Evolutionary conservation across 2,329 filamentous ascomycete species (phyloP).

Genomic region (Ophiostoma montium): DNA sequence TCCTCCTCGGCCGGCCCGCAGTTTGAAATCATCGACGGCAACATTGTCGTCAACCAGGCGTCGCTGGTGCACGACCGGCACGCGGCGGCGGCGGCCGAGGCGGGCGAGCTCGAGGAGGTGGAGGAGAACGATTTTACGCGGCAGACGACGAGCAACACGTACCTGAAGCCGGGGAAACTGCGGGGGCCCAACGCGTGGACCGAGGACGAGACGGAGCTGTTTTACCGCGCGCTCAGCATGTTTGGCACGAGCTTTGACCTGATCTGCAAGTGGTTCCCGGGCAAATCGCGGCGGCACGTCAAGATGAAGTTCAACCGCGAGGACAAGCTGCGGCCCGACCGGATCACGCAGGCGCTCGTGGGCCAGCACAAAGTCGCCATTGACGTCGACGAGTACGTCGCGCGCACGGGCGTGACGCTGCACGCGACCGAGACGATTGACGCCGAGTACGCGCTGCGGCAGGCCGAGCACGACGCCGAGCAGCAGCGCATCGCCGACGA

Average conservation of each 20-base stretch:
- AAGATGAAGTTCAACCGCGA: conserved; percentile 76
- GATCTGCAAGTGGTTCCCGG: conserved; percentile 62
- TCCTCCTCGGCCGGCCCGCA: conserved; percentile 35
- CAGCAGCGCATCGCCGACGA: conserved; percentile 32
- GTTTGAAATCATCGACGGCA: conserved; percentile 54
- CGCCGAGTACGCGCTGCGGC: conserved; percentile 32
- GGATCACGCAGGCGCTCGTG: conserved; percentile 49
- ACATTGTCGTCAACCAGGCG: conserved; percentile 56
- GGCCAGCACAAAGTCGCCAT: conserved; percentile 44
- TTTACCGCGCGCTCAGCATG: conserved; percentile 60
- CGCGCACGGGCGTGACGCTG: conserved; percentile 37
- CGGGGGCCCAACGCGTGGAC: conserved; percentile 55
- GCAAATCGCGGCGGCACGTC: conserved; percentile 56
- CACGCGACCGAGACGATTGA: conserved; percentile 41
- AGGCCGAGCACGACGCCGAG: conserved; percentile 30
- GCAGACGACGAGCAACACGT: conserved; percentile 54
- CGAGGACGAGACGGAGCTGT: conserved; percentile 55
- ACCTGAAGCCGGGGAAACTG: conserved; percentile 45
- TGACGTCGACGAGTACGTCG: conserved; percentile 46
- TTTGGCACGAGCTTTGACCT: conserved; percentile 77
- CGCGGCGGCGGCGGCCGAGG: conserved; percentile 40
- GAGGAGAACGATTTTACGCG: conserved; percentile 70
- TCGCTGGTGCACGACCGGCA: conserved; percentile 57
- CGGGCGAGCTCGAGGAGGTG: conserved; percentile 43
- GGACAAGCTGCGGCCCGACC: conserved; percentile 50